Base-by-base conservation (phyloP, 495 filamentous ascomycete genomes). In the Lophiostoma macrostomum region DNA sequence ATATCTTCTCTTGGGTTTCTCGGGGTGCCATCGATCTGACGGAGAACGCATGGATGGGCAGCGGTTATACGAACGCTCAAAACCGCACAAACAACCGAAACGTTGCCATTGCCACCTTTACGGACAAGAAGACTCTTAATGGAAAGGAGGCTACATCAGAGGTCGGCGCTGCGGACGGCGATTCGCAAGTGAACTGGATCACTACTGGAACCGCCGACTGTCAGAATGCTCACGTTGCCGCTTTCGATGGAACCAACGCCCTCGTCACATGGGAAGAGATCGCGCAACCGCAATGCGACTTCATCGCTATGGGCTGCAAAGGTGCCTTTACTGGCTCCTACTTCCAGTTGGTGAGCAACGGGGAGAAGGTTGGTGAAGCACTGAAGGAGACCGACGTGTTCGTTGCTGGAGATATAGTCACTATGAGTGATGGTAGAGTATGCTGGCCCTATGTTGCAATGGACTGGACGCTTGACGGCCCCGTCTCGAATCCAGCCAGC, bases 221-320 rank as follows among this genome's bases (percentile, higher is more conserved):
- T 62, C 73, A 71, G 30, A 80, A 80, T 58, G 74, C 74, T 0
- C 76, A 78, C 43, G 76, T 70, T 38, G 76, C 76, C 11, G 67
- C 72, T 5, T 75, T 80, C 37, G 72, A 73, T 31, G 50, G 48
- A n/a, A 63, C 51, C 25, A 70, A 69, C 34, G 73, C 74, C 4
- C 64, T 80, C 7, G 65, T 80, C 13, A 77, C 73, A 27, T 80
- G 75, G 75, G 77, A 80, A 50, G 73, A 77, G 53, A 71, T 78
- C 34, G 68, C 68, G 11, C 56, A 72, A 36, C 76, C 77, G 0
- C 51, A 53, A 23, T 80, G 76, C 58, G 64, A 74, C 40, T 70
- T 66, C 48, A 65, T 78, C n/a, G 76, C 75, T 20, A 74, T 79
- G 67, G 72, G 75, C 8, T 79, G 76, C 52, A 64, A 65, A 1